phyloP scores from a whole-genome alignment of 495 filamentous ascomycete genomes.

The Umbilicaria muhlenbergii region DNA sequence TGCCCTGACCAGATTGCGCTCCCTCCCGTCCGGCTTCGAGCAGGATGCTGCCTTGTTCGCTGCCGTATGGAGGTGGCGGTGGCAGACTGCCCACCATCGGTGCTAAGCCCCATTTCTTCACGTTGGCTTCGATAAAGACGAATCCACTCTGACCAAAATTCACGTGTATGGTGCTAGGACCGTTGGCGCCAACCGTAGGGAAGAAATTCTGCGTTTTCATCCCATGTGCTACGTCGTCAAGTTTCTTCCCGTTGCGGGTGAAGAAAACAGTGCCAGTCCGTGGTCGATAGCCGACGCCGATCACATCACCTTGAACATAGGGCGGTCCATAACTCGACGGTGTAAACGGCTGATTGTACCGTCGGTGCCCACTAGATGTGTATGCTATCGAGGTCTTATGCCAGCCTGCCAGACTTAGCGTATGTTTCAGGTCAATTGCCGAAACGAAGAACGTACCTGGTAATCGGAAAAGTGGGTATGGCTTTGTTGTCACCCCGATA shows the following conservation, averaged over 20 bases:
- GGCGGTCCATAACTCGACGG: slow-evolving; percentile 62
- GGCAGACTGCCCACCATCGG: slow-evolving; percentile 91
- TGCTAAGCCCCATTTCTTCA: slow-evolving; percentile 97
- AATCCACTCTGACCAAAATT: slow-evolving; percentile 97
- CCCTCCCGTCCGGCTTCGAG: slow-evolving; percentile 72
- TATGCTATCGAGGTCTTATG: slow-evolving; percentile 89
- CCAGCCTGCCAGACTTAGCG: slow-evolving; percentile 39
- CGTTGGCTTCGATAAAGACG: slow-evolving; percentile 97
- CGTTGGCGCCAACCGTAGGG: slow-evolving; percentile 86
- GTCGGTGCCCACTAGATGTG: slow-evolving; percentile 67
- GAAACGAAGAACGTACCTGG: slow-evolving; percentile 46
- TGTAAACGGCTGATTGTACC: slow-evolving; percentile 81
- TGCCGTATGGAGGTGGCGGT: slow-evolving; percentile 90
- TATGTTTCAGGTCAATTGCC: not conserved
- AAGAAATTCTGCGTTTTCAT: slow-evolving; percentile 93
- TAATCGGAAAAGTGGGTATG: slow-evolving; percentile 85
- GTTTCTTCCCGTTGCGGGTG: slow-evolving; percentile 91
- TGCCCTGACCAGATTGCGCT: slow-evolving; percentile 38
- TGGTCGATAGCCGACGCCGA: slow-evolving; percentile 90
- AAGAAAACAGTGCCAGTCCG: slow-evolving; percentile 93
- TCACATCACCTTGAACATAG: slow-evolving; percentile 83
- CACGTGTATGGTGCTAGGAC: slow-evolving; percentile 81
- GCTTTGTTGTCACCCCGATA: slow-evolving; percentile 89
- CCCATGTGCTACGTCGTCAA: slow-evolving; percentile 89
- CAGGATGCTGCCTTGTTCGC: slow-evolving; percentile 87